phyloP scores from a whole-genome alignment of 228 moss, liverwort and hornwort species.

The Sphagnum fallax region DNA sequence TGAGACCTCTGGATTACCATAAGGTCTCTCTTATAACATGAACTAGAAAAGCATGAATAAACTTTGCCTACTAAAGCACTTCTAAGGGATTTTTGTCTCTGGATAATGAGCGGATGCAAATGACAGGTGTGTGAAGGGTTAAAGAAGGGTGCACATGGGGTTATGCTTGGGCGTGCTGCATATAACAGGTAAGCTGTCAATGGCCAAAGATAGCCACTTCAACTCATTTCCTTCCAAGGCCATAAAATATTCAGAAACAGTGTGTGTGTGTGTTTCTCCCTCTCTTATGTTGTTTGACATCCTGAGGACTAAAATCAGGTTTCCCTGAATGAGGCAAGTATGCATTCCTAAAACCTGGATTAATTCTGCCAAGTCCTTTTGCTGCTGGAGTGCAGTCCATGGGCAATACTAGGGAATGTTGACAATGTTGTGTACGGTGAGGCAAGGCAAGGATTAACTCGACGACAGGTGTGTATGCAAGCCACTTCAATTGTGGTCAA shows the following conservation, averaged over 20 bases:
- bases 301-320: neutral
- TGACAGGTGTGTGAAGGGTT: slow-evolving; percentile 75
- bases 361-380: neutral
- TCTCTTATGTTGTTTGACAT: neutral
- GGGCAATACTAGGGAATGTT: slow-evolving; percentile 71
- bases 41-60: too few relatives aligned
- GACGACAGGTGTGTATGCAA: slow-evolving; percentile 59
- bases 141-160: slow-evolving; percentile 70
- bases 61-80: too few relatives aligned
- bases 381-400: slow-evolving; percentile 59
- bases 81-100: too few relatives aligned
- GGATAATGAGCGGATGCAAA: too few relatives aligned
- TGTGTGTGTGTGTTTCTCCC: too few relatives aligned
- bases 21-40: too few relatives aligned
- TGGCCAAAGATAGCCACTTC: too few relatives aligned
- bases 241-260: too few relatives aligned
- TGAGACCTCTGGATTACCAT: too few relatives aligned
- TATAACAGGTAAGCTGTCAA: slow-evolving; percentile 38
- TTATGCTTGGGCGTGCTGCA: slow-evolving; percentile 93
- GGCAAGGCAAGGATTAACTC: slow-evolving; percentile 47
- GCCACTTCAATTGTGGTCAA: neutral
- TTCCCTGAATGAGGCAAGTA: too few relatives aligned
- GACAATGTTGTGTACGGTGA: slow-evolving; percentile 76
- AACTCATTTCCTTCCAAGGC: too few relatives aligned
- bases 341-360: neutral